Base-by-base conservation (phyloP, 2,329 filamentous ascomycete genomes). In the Cladosporium sp. region DNA sequence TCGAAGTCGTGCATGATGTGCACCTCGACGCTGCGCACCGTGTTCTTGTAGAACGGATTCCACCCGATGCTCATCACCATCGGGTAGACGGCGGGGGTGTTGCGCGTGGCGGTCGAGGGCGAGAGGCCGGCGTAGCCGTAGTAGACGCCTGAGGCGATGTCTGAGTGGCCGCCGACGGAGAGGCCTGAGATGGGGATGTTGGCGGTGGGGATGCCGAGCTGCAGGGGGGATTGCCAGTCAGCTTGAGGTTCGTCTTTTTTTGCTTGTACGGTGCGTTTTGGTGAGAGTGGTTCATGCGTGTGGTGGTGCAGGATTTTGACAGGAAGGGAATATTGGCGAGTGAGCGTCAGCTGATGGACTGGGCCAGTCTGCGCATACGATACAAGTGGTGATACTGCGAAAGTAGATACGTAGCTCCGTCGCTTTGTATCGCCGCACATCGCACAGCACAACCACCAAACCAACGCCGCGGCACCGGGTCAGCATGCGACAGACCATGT, bases 21-120 rank as follows among this genome's bases (percentile, higher is more conserved):
- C 61, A 78, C 76, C 67, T 78, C 85, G 75, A 95, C 93, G 69
- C 87, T 92, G 68, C 92, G 89, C 57, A 92, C 88, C 4, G 86
- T 89, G 84, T 99, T 98, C 78, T 93, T 93, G 85, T 97, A 99
- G 81, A 93, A 98, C 0, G 95, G 95, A 80, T 98, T 99, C 86
- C 93, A 98, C 54, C 95, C 95, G 71, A 97, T 94, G 68, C 88
- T 92, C 89, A 97, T 91, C 71, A 96, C 93, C 86, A 96, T 95
- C 1, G 92, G 92, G 78, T 90, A 92, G 65, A 95, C 82, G 21
- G 72, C 73, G 71, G 51, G 51, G 44, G 69, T 34, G 58, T 74
- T 67, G 28, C 67, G 60, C 12, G 71, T 73, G 57, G 75, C 73
- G 28, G 70, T 58, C 34, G 71, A 73, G 21, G 73, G 66, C 3